Evolutionary conservation across 169 alveolate species (phyloP).

Genomic region (Ichthyophthirius multifiliis): DNA sequence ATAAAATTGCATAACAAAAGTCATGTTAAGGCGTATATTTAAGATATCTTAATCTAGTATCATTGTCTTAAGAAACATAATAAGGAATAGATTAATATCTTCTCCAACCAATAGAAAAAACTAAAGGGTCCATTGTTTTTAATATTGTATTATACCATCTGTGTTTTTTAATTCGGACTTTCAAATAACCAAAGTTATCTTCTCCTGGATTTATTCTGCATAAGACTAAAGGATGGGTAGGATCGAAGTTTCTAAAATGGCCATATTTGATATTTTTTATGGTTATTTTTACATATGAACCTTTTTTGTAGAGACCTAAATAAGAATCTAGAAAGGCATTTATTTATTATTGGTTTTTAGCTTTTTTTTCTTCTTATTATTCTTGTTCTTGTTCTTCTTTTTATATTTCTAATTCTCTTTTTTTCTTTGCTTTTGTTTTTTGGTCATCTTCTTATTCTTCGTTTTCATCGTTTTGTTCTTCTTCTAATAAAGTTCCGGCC

Average conservation of each 20-base stretch:
- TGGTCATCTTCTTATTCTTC: slow-evolving; percentile 47
- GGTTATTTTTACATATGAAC: slow-evolving; percentile 91
- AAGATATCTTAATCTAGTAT: slow-evolving; percentile 79
- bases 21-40: slow-evolving; percentile 98
- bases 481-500: slow-evolving; percentile 3
- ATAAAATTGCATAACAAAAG: slow-evolving; percentile 94
- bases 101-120: slow-evolving; percentile 99
- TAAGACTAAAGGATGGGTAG: slow-evolving; percentile 21
- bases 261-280: slow-evolving; percentile 67
- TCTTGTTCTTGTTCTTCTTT: slow-evolving; percentile 31
- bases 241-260: slow-evolving; percentile 52
- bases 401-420: neutral
- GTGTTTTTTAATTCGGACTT: slow-evolving; percentile 87
- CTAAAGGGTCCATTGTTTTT: slow-evolving; percentile 96
- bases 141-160: slow-evolving; percentile 97
- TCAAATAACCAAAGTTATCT: slow-evolving; percentile 79
- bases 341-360: slow-evolving; percentile 22
- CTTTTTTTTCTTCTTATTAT: slow-evolving; percentile 44
- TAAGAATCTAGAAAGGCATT: slow-evolving; percentile 11
- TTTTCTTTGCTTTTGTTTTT: slow-evolving; percentile 18
- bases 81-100: slow-evolving; percentile 97
- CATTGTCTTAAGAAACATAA: slow-evolving; percentile 94
- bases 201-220: slow-evolving; percentile 35
- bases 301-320: slow-evolving; percentile 63
- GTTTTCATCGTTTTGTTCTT: slow-evolving; percentile 42